Percentiles rank a stretch among this genome's conserved stretches.
Conservation (phyloP, 495 filamentous ascomycete species). For the Thozetella sp. region DNA sequence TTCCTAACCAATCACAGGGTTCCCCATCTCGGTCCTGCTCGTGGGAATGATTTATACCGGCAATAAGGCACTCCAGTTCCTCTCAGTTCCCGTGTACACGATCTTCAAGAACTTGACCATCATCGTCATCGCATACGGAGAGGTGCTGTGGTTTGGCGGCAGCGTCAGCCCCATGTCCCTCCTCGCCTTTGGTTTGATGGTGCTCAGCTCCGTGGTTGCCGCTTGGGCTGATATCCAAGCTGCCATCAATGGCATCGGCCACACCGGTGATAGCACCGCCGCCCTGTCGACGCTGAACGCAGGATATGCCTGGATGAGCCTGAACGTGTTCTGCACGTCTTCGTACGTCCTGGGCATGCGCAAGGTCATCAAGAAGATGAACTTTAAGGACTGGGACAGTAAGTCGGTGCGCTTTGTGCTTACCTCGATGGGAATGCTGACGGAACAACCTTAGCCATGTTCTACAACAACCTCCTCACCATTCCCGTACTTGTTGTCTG, state of each 20-base stretch:
- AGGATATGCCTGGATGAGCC: constrained; percentile 96
- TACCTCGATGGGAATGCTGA: constrained; percentile 6
- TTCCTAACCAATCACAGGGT: constrained; percentile 64
- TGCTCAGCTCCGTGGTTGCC: constrained; percentile 90
- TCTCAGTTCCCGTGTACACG: constrained; percentile 98
- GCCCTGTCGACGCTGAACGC: constrained; percentile 90
- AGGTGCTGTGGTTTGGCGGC: constrained; percentile 98
- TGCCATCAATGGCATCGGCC: constrained; percentile 66
- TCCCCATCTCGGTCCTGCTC: constrained; percentile 93
- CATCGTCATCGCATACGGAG: constrained; percentile 97
- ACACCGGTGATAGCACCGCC: constrained; percentile 62
- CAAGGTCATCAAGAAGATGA: constrained; percentile 98
- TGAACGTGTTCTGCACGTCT: constrained; percentile 96
- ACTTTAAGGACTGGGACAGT: constrained; percentile 99
- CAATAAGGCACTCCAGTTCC: constrained; percentile 93
- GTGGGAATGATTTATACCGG: constrained; percentile 99
- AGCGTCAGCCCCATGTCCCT: constrained; percentile 85
- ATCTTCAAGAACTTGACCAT: constrained; percentile 99
- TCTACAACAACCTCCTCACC: constrained; percentile 98
- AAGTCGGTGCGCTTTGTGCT: constrained; percentile 38
- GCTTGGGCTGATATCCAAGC: constrained; percentile 98
- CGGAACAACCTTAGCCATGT: constrained; percentile 77
- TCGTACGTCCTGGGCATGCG: constrained; percentile 91
- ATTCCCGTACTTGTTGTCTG: constrained; percentile 87
- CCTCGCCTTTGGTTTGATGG: constrained; percentile 97